Evolutionary conservation across 495 filamentous ascomycete species (phyloP).

Genomic region (Parathielavia hyrcaniae): DNA sequence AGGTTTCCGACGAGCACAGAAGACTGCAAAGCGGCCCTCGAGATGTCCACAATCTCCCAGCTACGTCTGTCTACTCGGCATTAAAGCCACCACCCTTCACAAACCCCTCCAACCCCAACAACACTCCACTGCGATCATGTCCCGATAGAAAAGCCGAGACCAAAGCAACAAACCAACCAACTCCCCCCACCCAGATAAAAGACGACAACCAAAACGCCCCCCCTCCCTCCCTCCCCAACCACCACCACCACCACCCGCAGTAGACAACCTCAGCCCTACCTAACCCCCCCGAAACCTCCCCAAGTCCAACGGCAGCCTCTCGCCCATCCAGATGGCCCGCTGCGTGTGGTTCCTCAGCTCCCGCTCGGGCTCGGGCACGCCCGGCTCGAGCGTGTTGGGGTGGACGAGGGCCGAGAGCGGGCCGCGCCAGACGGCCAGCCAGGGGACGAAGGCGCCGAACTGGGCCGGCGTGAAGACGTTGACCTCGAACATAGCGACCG

Average conservation of each 20-base stretch:
- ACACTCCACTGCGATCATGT: too few species aligned
- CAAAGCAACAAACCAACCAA: too few species aligned
- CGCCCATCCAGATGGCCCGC: conserved; percentile 79
- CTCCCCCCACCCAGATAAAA: too few species aligned
- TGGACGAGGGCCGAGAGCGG: conserved; percentile 75
- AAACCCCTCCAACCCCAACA: too few species aligned
- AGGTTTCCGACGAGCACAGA: too few species aligned
- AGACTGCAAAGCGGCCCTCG: too few species aligned
- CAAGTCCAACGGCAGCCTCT: conserved; percentile 62
- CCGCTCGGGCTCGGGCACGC: conserved; percentile 31
- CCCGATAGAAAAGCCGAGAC: too few species aligned
- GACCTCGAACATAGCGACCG: conserved; percentile 86
- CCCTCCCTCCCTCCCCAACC: neutral
- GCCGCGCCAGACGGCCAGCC: conserved; percentile 78
- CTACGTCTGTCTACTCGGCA: too few species aligned
- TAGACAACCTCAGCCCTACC: neutral
- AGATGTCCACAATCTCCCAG: too few species aligned
- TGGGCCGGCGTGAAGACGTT: conserved; percentile 79
- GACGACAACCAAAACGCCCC: too few species aligned
- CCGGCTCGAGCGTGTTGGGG: conserved; percentile 60
- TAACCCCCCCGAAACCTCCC: conserved; percentile 47
- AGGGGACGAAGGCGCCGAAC: conserved; percentile 80
- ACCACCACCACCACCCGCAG: neutral
- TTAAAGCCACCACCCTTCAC: too few species aligned
- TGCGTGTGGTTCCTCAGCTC: conserved; percentile 64